A percentile compares a stretch with the other conserved stretches of the same genome.
Conservation (phyloP, 768 basidiomycete species). For the Xerocomus spinulosus region DNA sequence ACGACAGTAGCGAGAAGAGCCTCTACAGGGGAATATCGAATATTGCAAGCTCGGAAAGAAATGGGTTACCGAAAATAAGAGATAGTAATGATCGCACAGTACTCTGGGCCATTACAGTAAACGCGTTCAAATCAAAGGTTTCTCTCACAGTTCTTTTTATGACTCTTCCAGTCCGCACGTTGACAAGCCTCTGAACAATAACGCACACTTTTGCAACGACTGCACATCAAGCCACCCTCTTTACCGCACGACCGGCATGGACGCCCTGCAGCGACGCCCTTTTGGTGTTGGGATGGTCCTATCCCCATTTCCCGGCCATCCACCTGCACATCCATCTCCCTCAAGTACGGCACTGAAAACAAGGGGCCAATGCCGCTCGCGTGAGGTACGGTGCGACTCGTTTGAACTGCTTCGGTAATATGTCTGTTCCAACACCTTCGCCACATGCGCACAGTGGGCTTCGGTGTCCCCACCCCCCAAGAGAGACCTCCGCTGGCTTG, state of each 20-base stretch:
- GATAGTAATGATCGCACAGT: no score
- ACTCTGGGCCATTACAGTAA: no score
- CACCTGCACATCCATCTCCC: constrained; percentile 17
- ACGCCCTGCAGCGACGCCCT: background rate
- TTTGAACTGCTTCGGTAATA: constrained; percentile 32
- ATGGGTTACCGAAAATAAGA: no score
- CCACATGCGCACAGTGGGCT: constrained; percentile 14
- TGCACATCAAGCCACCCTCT: constrained; percentile 13
- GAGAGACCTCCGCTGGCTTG: constrained; percentile 14
- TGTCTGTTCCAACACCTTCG: constrained; percentile 10
- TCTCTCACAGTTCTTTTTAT: constrained; percentile 5
- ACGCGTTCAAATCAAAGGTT: background rate
- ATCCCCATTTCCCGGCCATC: background rate
- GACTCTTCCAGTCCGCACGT: constrained; percentile 9
- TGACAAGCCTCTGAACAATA: constrained; percentile 47
- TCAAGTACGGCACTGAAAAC: constrained; percentile 48
- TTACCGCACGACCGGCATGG: constrained; percentile 6
- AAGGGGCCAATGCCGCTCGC: constrained; percentile 52
- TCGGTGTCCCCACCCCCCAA: constrained; percentile 24
- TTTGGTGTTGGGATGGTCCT: background rate
- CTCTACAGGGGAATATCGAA: no score
- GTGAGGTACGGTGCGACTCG: constrained; percentile 40
- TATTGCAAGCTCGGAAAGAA: no score
- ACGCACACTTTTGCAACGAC: constrained; percentile 36
- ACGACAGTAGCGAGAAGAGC: no score